Base-by-base conservation (phyloP, 108 stramenopile genomes). In the Skeletonema potamos region DNA sequence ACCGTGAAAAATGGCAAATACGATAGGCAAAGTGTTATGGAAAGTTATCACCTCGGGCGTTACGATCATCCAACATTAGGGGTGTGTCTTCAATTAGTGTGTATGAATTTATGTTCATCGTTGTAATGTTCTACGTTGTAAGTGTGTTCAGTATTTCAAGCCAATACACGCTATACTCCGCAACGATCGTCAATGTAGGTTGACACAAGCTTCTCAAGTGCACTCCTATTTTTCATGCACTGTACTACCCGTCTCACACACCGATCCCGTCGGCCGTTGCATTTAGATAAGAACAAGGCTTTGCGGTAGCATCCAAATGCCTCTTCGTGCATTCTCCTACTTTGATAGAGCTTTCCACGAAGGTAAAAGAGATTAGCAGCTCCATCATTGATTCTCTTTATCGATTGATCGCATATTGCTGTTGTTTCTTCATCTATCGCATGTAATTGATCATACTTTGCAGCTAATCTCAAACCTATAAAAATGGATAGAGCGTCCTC, bases 231-330 rank as follows among this genome's bases (percentile, higher is more conserved):
- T 48, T 65, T 73, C 79, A 81, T 81, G 30, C 72, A 74, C n/a
- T 56, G 27, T 26, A 63, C 55, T 54, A 81, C 73, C 10, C 61
- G 64, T 39, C 24, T 68, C 44, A 44, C 68, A 27, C 57, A 18
- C 1, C 27, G 6, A 54, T 46, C 36, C 15, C 30, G 18, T 30
- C 41, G 27, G 34, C 78, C 71, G 11, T 28, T 54, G 13, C 51
- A 64, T 17, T 59, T 73, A 17, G 43, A 44, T 17, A 81, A 41
- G 5, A 28, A 27, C 12, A 81, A 34, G 6, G 72, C 69, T 32
- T 66, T 64, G 22, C 71, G 65, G 26, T 81, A 81, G 51, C 57
- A 70, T 36, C 55, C 18, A 70, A 81, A 81, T 26, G 80, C 80
- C 24, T 67, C 63, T 6, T 27, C 24, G 54, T 74, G 63, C 58